phyloP scores from a whole-genome alignment of 2,329 filamentous ascomycete genomes.

The Ceratocystis papillata region DNA sequence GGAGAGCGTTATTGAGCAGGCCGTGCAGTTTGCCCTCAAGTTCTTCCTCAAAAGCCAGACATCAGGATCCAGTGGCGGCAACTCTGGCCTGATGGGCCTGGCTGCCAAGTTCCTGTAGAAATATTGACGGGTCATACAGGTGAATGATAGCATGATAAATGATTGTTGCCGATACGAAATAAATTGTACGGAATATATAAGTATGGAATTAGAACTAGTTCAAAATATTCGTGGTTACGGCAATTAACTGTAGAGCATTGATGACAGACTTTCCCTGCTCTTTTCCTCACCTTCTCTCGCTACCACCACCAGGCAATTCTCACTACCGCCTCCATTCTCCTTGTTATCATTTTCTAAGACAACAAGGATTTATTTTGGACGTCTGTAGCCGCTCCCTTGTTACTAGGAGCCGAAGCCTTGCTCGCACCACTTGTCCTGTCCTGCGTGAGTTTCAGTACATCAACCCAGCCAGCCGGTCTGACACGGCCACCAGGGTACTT shows the following conservation, averaged over 20 bases:
- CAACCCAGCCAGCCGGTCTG: conserved; percentile 46
- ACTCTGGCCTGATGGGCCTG: conserved; percentile 39
- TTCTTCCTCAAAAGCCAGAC: conserved; percentile 71
- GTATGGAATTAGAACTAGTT: too few relatives aligned
- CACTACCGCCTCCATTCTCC: not conserved
- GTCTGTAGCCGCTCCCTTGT: conserved; percentile 4
- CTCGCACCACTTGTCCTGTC: conserved; percentile 22
- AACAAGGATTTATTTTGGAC: not conserved
- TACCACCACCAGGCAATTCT: not conserved
- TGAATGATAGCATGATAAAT: not conserved
- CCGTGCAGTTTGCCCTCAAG: conserved; percentile 78
- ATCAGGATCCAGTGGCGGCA: conserved; percentile 31
- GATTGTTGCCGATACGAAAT: not conserved
- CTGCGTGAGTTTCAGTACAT: conserved; percentile 39
- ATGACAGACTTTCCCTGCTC: not conserved
- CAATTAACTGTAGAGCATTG: too few relatives aligned
- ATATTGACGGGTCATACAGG: not conserved
- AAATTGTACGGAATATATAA: not conserved
- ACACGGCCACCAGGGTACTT: conserved; percentile 39
- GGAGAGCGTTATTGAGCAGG: conserved; percentile 66
- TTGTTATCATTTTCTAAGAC: conserved; percentile 20
- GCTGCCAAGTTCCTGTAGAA: conserved; percentile 39
- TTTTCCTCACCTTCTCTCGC: not conserved
- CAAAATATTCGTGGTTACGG: too few relatives aligned
- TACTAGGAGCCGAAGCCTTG: not conserved